Evolutionary conservation across 1,284 basidiomycete genomes (phyloP).

Genomic region (Gomphus bonarii): DNA sequence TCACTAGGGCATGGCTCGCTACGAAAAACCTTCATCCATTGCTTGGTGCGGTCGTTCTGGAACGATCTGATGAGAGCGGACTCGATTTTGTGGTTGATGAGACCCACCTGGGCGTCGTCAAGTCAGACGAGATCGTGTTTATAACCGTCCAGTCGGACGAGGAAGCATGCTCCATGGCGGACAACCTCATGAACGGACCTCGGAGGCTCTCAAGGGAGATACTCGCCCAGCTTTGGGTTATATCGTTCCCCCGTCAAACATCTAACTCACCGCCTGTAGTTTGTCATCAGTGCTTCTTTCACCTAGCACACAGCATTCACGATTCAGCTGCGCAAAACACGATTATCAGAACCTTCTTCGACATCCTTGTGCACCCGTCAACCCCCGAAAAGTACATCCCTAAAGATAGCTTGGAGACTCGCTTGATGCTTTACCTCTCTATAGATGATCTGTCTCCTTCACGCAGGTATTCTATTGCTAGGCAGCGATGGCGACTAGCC

Average conservation of each 20-base stretch:
- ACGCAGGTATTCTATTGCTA: slow-evolving; percentile 18
- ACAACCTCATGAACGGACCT: slow-evolving; percentile 24
- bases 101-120: slow-evolving; percentile 19
- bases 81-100: slow-evolving; percentile 32
- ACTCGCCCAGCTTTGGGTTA: slow-evolving; percentile 28
- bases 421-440: slow-evolving; percentile 32
- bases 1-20: slow-evolving; percentile 30
- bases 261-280: slow-evolving; percentile 23
- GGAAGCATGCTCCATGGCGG: slow-evolving; percentile 17
- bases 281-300: slow-evolving; percentile 31
- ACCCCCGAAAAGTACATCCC: slow-evolving; percentile 11
- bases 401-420: slow-evolving; percentile 21
- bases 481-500: slow-evolving; percentile 37
- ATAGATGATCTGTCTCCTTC: slow-evolving; percentile 28
- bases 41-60: slow-evolving; percentile 30
- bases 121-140: slow-evolving; percentile 28
- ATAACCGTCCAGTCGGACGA: slow-evolving; percentile 10
- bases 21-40: slow-evolving; percentile 38
- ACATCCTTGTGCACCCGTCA: slow-evolving; percentile 26
- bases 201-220: slow-evolving; percentile 27
- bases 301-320: slow-evolving; percentile 35
- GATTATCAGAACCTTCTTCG: slow-evolving; percentile 34
- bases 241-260: slow-evolving; percentile 12
- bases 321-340: slow-evolving; percentile 37
- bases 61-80: slow-evolving; percentile 18